phyloP scores from a whole-genome alignment of 331 rosid genomes.

The Telfairia occidentalis region DNA sequence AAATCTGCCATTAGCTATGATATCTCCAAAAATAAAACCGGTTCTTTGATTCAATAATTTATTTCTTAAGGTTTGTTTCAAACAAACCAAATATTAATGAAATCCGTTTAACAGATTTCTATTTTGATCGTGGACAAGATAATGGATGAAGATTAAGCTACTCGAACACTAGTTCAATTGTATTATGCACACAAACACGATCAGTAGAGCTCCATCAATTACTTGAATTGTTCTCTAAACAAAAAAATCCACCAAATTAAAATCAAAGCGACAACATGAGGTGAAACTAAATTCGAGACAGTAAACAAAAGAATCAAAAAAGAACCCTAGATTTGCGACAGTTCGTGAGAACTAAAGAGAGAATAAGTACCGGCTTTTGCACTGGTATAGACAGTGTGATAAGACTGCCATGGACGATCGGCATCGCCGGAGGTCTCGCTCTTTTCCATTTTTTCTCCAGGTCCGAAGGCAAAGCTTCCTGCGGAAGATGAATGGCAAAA shows the following conservation, averaged over 20 bases:
- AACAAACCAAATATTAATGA: neutral
- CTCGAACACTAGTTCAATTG: neutral
- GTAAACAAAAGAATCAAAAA: neutral
- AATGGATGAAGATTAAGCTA: neutral
- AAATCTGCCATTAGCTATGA: neutral
- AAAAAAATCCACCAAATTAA: neutral
- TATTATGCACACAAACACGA: neutral
- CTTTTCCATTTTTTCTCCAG: slow-evolving; percentile 30
- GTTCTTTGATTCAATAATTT: neutral
- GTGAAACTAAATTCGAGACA: neutral
- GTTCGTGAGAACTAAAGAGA: neutral
- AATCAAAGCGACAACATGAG: neutral
- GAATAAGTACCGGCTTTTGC: slow-evolving; percentile 67
- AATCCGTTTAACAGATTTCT: neutral
- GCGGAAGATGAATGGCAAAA: neutral
- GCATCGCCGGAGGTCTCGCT: slow-evolving; percentile 21
- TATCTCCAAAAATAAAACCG: neutral
- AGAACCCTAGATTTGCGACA: neutral
- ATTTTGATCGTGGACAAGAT: neutral
- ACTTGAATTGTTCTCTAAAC: neutral
- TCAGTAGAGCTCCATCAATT: neutral
- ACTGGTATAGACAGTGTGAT: slow-evolving; percentile 65
- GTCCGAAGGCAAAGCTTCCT: neutral
- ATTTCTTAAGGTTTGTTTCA: neutral
- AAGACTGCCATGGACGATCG: slow-evolving; percentile 82